Evolutionary conservation across 495 filamentous ascomycete species (phyloP).

Genomic region (Aspergillus sparsus): DNA sequence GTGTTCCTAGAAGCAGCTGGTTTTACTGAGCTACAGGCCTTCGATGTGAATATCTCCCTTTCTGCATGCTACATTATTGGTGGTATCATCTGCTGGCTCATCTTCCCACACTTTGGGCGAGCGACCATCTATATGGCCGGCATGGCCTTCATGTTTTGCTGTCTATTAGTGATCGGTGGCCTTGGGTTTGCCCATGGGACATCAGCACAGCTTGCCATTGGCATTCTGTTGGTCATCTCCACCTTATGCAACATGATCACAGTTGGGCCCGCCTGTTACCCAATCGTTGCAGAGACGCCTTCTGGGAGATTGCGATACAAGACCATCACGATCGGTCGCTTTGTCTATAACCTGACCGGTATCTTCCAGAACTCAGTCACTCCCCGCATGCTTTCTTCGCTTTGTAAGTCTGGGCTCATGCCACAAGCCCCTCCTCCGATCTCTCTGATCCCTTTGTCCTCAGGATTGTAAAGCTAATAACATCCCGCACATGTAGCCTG

Average conservation of each 20-base stretch:
- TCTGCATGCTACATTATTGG: slow-evolving; percentile 64
- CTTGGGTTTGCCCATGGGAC: slow-evolving; percentile 51
- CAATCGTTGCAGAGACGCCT: slow-evolving; percentile 40
- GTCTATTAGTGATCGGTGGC: slow-evolving; percentile 54
- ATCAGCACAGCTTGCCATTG: slow-evolving; percentile 27
- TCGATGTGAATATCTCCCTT: slow-evolving; percentile 38
- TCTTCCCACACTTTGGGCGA: slow-evolving; percentile 50
- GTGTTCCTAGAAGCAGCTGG: slow-evolving; percentile 46
- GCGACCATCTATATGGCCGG: slow-evolving; percentile 55
- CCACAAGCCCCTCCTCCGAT: too few relatives aligned
- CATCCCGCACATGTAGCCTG: slow-evolving; percentile 26
- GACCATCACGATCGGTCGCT: slow-evolving; percentile 38
- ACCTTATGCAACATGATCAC: slow-evolving; percentile 35
- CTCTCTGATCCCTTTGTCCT: neutral
- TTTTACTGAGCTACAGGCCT: slow-evolving; percentile 28
- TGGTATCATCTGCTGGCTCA: slow-evolving; percentile 61
- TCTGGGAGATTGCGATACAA: slow-evolving; percentile 38
- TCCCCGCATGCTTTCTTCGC: slow-evolving; percentile 26
- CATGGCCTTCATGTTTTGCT: slow-evolving; percentile 40
- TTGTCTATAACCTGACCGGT: slow-evolving; percentile 32
- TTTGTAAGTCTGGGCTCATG: neutral
- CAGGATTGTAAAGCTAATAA: too few relatives aligned
- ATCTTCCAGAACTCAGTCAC: slow-evolving; percentile 35
- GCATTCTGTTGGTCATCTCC: slow-evolving; percentile 34
- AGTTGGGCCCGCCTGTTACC: slow-evolving; percentile 45